Percentiles rank a stretch among this genome's conserved stretches.
Conservation (phyloP, 257 asterid species). For the Anisodus tanguticus region DNA sequence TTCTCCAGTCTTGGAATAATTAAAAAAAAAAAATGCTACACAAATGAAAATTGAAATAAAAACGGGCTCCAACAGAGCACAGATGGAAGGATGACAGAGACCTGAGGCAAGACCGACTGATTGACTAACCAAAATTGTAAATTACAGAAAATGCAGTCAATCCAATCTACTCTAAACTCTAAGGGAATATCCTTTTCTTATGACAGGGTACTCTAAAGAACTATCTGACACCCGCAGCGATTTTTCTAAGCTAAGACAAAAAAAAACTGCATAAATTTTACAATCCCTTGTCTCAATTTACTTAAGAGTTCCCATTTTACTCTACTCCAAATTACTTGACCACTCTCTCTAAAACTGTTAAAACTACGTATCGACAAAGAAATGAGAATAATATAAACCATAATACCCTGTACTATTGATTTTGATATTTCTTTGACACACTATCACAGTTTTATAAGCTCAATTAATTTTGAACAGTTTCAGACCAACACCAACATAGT, state of each 20-base stretch:
- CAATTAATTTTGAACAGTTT: constrained; percentile 7
- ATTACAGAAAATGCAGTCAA: too few relatives aligned
- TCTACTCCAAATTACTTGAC: too few relatives aligned
- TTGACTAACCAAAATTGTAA: background rate
- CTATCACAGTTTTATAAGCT: background rate
- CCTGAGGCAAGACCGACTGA: background rate
- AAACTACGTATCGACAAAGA: too few relatives aligned
- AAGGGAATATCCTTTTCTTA: too few relatives aligned
- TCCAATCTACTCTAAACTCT: background rate
- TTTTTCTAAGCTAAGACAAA: background rate
- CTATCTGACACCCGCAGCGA: background rate
- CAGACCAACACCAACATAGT: background rate
- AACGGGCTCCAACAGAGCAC: background rate
- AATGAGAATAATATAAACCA: background rate
- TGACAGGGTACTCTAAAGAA: too few relatives aligned
- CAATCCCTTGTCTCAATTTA: background rate
- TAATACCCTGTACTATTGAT: background rate
- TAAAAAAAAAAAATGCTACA: background rate
- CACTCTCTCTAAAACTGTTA: too few relatives aligned
- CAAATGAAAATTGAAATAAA: background rate
- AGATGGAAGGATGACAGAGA: background rate
- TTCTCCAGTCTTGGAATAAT: background rate
- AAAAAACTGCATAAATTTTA: background rate
- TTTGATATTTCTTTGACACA: constrained; percentile 20
- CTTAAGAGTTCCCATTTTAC: background rate